Base-by-base conservation (phyloP, 108 stramenopile genomes). In the Nitzschia palea region DNA sequence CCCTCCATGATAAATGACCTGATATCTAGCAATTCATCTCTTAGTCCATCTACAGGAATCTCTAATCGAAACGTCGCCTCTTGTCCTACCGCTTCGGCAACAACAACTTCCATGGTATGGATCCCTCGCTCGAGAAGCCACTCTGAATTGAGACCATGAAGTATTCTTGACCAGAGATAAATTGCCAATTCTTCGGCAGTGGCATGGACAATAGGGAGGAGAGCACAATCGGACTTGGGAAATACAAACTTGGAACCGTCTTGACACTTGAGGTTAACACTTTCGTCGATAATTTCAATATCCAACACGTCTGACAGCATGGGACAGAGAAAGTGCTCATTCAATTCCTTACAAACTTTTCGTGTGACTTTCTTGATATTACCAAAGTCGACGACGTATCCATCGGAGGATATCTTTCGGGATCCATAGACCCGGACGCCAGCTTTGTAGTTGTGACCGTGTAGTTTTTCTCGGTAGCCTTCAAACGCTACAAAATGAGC, bases 361-460 rank as follows among this genome's bases (percentile, higher is more conserved):
- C 88, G 78, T 0, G 76, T 79, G 0, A 89, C 90, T 47, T 75
- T 75, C 77, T 98, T 97, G 62, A 98, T 79, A 51, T 89, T 80
- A 28, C 97, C 97, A 69, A 95, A 98, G 70, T 98, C 97, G 10
- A 98, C 20, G 4, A 98, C 88, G 71, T 98, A 98, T 30, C 97
- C 94, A 75, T 97, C 94, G 26, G 62, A 31, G 15, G 78, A 71
- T 51, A 91, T 79, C 47, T 70, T 62, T n/a, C 78, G 63, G 31
- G 71, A 68, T 48, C 95, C 97, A 27, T 82, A 31, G 18, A 98
- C 68, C 28, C 72, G 75, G 9, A 98, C 86, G 37, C 85, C 75
- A 1, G 93, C 86, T 26, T 73, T 79, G 73, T 98, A 98, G 63
- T 95, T 95, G 80, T 98, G 97, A 6, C 97, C 97, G 65, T 98